Evolutionary conservation across 306 rosid genomes (phyloP).

Genomic region (Pachyrhizus erosus): DNA sequence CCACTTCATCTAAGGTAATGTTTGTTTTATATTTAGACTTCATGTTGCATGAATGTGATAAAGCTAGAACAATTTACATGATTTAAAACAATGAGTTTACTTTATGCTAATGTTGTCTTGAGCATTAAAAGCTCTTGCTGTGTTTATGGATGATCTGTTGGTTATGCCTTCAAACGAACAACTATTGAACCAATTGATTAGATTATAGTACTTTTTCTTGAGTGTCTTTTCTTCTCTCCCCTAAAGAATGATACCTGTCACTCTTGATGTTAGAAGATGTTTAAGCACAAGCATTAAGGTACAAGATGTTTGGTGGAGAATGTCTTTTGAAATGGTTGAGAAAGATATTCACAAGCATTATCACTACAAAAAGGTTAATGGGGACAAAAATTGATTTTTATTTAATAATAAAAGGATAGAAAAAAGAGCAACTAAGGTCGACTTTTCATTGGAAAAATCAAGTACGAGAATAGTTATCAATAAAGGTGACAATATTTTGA

Average conservation of each 20-base stretch:
- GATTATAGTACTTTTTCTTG: neutral
- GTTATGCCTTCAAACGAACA: conserved; percentile 19
- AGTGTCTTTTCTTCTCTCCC: neutral
- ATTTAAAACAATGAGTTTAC: conserved; percentile 22
- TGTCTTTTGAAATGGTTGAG: neutral
- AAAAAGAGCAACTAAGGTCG: neutral
- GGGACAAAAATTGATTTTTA: neutral
- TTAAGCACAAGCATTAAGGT: neutral
- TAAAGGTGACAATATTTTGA: neutral
- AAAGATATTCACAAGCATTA: neutral
- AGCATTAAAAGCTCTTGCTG: conserved; percentile 28
- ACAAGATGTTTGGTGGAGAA: neutral
- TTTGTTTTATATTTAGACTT: conserved; percentile 15
- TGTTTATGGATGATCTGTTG: conserved; percentile 21
- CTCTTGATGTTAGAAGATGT: neutral
- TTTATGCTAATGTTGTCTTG: conserved; percentile 14
- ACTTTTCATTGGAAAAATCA: neutral
- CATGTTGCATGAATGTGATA: conserved; percentile 33
- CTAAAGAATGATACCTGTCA: neutral
- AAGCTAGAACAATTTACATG: neutral
- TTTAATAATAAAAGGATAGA: neutral
- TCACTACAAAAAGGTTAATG: neutral
- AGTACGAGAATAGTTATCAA: neutral
- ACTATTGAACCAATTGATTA: neutral
- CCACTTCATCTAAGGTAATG: conserved; percentile 80